A percentile compares a stretch with the other conserved stretches of the same genome.
phyloP scores from a whole-genome alignment of 768 basidiomycete genomes.

The Coprinopsis sp. region DNA sequence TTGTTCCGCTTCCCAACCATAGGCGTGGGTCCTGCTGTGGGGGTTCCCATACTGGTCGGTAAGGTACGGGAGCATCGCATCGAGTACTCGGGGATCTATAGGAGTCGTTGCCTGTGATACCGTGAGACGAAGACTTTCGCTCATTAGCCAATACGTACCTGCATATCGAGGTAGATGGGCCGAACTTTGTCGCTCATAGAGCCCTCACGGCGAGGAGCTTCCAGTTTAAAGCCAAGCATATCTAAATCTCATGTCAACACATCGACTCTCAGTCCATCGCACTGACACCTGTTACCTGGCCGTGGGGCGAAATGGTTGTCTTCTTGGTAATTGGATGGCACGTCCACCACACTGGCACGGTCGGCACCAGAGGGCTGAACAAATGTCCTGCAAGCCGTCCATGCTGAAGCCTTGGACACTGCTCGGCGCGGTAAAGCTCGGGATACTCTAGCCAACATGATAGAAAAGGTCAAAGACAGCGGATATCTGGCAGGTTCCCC shows the following conservation, averaged over 20 bases:
- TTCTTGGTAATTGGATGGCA: slow-evolving; percentile 69
- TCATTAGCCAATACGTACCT: slow-evolving; percentile 44
- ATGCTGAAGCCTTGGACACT: slow-evolving; percentile 25
- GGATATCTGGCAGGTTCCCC: not conserved
- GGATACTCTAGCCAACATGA: slow-evolving; percentile 59
- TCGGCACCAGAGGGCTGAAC: slow-evolving; percentile 83
- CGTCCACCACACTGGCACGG: slow-evolving; percentile 76
- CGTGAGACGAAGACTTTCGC: slow-evolving; percentile 9
- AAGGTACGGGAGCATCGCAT: slow-evolving; percentile 93
- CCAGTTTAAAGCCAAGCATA: slow-evolving; percentile 86
- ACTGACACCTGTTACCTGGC: slow-evolving; percentile 42
- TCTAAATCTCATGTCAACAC: slow-evolving; percentile 40
- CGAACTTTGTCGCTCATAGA: slow-evolving; percentile 57
- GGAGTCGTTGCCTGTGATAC: slow-evolving; percentile 85
- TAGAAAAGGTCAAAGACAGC: slow-evolving; percentile 12
- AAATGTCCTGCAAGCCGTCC: slow-evolving; percentile 47
- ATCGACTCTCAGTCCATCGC: not conserved
- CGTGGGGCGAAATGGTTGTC: slow-evolving; percentile 67
- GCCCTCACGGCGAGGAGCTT: slow-evolving; percentile 55
- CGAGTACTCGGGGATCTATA: slow-evolving; percentile 93
- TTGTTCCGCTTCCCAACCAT: slow-evolving; percentile 98
- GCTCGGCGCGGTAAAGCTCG: slow-evolving; percentile 33
- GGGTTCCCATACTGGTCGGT: slow-evolving; percentile 98
- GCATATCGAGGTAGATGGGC: slow-evolving; percentile 98
- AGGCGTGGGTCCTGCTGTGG: slow-evolving; percentile 96